Percentiles rank a stretch among this genome's conserved stretches.
Evolutionary conservation across 139 green algal species (phyloP).

Genomic region (Tetratostichococcus sp.): DNA sequence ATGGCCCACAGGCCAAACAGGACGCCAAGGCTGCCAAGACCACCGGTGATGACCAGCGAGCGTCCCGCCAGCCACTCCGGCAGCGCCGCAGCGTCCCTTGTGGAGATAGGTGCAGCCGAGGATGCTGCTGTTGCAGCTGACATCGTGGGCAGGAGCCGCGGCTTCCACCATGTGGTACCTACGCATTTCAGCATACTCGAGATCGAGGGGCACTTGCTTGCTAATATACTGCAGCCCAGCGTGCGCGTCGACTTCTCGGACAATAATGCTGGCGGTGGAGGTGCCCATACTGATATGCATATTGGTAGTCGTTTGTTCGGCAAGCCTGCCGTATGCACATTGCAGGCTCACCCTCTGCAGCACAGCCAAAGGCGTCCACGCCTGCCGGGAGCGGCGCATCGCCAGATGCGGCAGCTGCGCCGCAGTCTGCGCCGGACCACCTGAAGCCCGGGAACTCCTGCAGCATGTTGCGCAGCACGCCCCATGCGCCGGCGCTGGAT

Average conservation of each 20-base stretch:
- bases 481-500: neutral
- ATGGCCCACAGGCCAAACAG: conserved; percentile 50
- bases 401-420: neutral
- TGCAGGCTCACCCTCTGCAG: neutral
- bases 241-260: too few species aligned
- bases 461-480: conserved; percentile 4
- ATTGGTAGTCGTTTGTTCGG: too few species aligned
- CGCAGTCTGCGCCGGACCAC: neutral
- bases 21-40: conserved; percentile 53
- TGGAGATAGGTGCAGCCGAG: neutral
- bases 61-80: neutral
- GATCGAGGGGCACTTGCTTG: too few species aligned
- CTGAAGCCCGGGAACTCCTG: conserved; percentile 14
- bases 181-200: too few species aligned
- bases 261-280: too few species aligned
- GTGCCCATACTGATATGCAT: too few species aligned
- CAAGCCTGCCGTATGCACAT: neutral
- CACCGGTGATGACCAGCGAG: conserved; percentile 47
- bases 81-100: neutral
- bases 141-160: neutral
- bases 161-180: neutral
- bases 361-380: conserved; percentile 9
- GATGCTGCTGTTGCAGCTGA: neutral
- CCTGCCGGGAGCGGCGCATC: neutral
- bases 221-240: too few species aligned